These are phyloP conservation scores for Uncinocarpus reesii DNA, from an alignment of 2,329 filamentous ascomycete genomes.

Conservation along the genomic window DNA sequence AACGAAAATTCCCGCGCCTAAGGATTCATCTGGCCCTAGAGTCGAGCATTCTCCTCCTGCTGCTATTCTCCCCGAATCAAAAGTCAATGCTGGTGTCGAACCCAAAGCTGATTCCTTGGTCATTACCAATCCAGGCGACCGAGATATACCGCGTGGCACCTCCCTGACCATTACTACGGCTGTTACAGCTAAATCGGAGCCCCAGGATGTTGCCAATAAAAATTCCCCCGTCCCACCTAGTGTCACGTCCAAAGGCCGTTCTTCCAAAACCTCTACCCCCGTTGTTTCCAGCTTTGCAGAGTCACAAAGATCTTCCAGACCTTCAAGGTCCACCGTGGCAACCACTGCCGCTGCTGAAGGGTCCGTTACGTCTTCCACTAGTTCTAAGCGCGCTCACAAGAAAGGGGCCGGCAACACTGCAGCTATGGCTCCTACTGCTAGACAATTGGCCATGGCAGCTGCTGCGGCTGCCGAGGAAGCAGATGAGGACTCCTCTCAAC, in stretches of 20 bases:
- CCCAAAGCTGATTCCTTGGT: conserved; percentile 12
- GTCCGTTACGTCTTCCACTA: not conserved
- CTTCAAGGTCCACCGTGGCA: conserved; percentile 13
- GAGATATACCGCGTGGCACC: not conserved
- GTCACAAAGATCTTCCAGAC: conserved; percentile 18
- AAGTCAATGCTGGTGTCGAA: conserved; percentile 6
- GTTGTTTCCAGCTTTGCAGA: conserved; percentile 23
- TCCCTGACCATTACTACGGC: conserved; percentile 9
- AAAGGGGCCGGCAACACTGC: conserved; percentile 22
- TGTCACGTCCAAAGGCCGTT: conserved; percentile 17
- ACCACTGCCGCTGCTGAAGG: conserved; percentile 5
- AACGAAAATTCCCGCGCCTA: conserved; percentile 1
- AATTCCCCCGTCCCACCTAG: conserved; percentile 3
- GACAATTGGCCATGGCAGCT: conserved; percentile 17
- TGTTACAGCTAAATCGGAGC: conserved; percentile 4
- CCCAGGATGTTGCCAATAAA: not conserved
- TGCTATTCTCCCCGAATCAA: conserved; percentile 6
- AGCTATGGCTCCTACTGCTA: conserved; percentile 11
- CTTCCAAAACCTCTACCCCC: conserved; percentile 25
- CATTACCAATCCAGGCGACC: conserved; percentile 11
- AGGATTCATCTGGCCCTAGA: conserved; percentile 12
- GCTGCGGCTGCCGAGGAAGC: conserved; percentile 23
- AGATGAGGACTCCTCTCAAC: conserved; percentile 35
- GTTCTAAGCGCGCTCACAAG: conserved; percentile 29
- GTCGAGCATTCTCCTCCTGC: conserved; percentile 10